Base-by-base conservation (phyloP, 2,329 filamentous ascomycete genomes). In the Hypoxylon sp. region DNA sequence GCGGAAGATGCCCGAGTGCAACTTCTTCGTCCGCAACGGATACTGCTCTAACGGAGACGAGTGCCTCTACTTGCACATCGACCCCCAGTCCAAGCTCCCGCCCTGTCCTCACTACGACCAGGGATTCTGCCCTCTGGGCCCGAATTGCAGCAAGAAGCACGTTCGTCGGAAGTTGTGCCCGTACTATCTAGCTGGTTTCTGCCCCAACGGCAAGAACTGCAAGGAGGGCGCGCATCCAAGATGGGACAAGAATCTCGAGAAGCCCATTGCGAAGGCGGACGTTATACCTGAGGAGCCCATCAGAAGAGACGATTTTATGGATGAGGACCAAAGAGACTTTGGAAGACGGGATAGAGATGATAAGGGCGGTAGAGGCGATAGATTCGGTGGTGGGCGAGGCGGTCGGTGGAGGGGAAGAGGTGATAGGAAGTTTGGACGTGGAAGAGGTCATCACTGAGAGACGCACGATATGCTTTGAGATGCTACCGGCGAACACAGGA, bases 41-140 rank as follows among this genome's bases (percentile, higher is more conserved):
- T 98, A 97, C 80, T 99, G 96, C 82, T 93, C 92, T 70, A 97
- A 98, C 82, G 96, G 95, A 73, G 95, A 98, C 80, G 96, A 99
- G 82, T 99, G 96, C 77, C 85, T 97, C 4, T 97, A 97, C 79
- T 89, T 97, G 51, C 93, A 97, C 81, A 92, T 97, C 75, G 93
- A 96, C 75, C 92, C 94, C 54, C 87, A 93, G 78, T 90, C 91
- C 68, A 91, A 93, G 76, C 84, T 93, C 74, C 93, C 90, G 27
- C 90, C 92, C 0, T 97, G 94, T 75, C 93, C 93, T 71, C 93
- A 97, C 81, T 99, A 98, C 83, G 94, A 98, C 69, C 90, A 92
- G 73, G 96, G 96, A 1, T 98, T 98, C 83, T 99, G 96, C 76
- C 93, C 93, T 17, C 86, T 98, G 8, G 96, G 96, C 0, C 94